phyloP scores from a whole-genome alignment of 805 yeast genomes.

The Kazachstania viticola region DNA sequence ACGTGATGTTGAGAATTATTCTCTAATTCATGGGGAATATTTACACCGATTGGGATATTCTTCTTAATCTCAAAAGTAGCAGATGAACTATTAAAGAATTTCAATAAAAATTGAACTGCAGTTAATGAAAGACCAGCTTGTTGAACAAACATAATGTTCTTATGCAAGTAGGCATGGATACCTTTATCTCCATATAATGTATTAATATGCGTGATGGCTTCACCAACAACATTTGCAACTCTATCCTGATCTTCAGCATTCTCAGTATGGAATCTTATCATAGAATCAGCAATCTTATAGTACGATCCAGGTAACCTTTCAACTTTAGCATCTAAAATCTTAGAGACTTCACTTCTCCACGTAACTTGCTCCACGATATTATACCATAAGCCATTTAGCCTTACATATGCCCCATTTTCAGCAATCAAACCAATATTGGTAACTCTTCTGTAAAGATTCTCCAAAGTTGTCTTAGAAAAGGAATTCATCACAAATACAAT shows the following conservation, averaged over 20 bases:
- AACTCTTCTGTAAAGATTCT: slow-evolving; percentile 53
- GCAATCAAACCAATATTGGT: slow-evolving; percentile 74
- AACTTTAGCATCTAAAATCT: slow-evolving; percentile 29
- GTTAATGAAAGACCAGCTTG: slow-evolving; percentile 46
- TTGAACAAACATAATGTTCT: slow-evolving; percentile 61
- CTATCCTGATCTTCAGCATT: slow-evolving; percentile 53
- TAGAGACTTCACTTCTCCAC: slow-evolving; percentile 27
- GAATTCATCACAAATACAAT: slow-evolving; percentile 63
- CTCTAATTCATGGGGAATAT: slow-evolving; percentile 2
- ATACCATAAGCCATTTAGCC: slow-evolving; percentile 47
- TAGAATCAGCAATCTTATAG: slow-evolving; percentile 62
- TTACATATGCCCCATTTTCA: slow-evolving; percentile 79
- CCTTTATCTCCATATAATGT: slow-evolving; percentile 52
- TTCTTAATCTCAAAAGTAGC: slow-evolving; percentile 6
- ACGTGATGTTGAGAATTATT: slow-evolving; percentile 17
- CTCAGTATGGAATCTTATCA: slow-evolving; percentile 67
- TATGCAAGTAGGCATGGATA: slow-evolving; percentile 68
- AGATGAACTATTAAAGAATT: slow-evolving; percentile 23
- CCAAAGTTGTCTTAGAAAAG: slow-evolving; percentile 51
- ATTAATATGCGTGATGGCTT: slow-evolving; percentile 73
- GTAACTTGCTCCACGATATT: slow-evolving; percentile 46
- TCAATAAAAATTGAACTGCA: slow-evolving; percentile 44
- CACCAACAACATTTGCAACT: slow-evolving; percentile 63
- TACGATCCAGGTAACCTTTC: slow-evolving; percentile 76
- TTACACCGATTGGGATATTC: slow-evolving; percentile 17